Evolutionary conservation across 2,329 filamentous ascomycete genomes (phyloP).

Genomic region (Myriosclerotinia duriaeana): DNA sequence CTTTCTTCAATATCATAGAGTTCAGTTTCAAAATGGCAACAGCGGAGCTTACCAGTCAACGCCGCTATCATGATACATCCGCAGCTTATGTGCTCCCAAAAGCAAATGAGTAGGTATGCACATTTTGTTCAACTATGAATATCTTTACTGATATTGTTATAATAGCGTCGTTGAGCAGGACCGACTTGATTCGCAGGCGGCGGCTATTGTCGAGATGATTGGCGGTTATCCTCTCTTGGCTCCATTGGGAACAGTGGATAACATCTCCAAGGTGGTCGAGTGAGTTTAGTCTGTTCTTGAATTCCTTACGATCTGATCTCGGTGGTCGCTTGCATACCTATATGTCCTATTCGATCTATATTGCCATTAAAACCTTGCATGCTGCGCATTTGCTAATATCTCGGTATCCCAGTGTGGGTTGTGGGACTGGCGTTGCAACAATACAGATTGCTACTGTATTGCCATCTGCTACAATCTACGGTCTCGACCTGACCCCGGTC

Average conservation of each 20-base stretch:
- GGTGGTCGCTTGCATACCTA: background rate
- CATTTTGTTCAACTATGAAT: background rate
- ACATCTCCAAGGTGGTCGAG: constrained; percentile 11
- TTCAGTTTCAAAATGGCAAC: constrained; percentile 7
- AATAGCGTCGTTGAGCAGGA: constrained; percentile 15
- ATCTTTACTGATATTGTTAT: background rate
- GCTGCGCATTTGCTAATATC: background rate
- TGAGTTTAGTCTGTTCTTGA: background rate
- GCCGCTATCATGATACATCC: constrained; percentile 13
- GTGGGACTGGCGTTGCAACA: constrained; percentile 18
- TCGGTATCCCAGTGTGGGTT: background rate
- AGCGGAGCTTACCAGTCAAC: background rate
- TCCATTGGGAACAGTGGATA: background rate
- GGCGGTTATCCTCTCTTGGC: constrained; percentile 17
- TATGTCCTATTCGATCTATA: background rate
- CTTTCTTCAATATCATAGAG: background rate
- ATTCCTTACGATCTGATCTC: background rate
- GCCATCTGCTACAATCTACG: constrained; percentile 15
- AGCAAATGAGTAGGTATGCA: constrained; percentile 15
- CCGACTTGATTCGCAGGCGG: constrained; percentile 18
- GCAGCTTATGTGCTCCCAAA: constrained; percentile 22
- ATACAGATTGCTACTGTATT: constrained; percentile 18
- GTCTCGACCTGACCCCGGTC: constrained; percentile 16
- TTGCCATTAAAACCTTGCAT: background rate
- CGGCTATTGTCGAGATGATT: constrained; percentile 23